Base-by-base conservation (phyloP, 2,329 filamentous ascomycete species). In the Ophiocordyceps camponoti-saundersi region DNA sequence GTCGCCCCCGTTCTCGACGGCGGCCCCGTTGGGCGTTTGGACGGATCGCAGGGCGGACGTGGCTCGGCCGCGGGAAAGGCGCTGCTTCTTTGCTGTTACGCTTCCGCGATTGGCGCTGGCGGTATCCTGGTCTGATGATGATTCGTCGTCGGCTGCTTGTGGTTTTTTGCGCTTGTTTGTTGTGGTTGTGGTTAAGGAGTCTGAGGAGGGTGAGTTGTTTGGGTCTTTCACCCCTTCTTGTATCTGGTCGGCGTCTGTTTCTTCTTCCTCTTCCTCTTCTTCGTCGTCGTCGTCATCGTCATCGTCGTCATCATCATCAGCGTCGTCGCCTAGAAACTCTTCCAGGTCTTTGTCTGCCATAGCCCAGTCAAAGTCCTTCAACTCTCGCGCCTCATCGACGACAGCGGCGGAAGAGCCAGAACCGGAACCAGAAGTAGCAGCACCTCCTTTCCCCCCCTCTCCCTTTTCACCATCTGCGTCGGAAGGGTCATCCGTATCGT, bases 271-370 rank as follows among this genome's bases (percentile, higher is more conserved):
- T 3, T 40, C 18, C n/a, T 39, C n/a, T 20, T 49, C 53, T 12
- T 50, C 52, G 11, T 53, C 48, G 6, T 56, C 53, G 8, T 54
- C 54, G 0, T 56, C 51, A 2, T 53, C 53, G 20, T 58, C 58
- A 1, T 61, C 59, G 0, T 64, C 68, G 1, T 67, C 68, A 13
- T 69, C 71, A 42, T 69, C 70, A 1, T 72, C 73, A 2, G 65
- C 70, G 23, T 71, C 73, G 6, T 67, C 65, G 11, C 73, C 74
- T 53, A 92, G 65, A 53, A 92, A 89, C 43, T 86, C 85, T 15
- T 75, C 77, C 11, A 93, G 66, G 56, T 93, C 87, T 49, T 83
- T 79, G 52, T 87, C 80, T 2, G 76, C 72, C 11, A 66, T 70
- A 5, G 68, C 73, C 70, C 79, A 81, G 57, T 85, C 72, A 47